Base-by-base conservation (phyloP, 2,329 filamentous ascomycete species). In the Ustulina deusta region DNA sequence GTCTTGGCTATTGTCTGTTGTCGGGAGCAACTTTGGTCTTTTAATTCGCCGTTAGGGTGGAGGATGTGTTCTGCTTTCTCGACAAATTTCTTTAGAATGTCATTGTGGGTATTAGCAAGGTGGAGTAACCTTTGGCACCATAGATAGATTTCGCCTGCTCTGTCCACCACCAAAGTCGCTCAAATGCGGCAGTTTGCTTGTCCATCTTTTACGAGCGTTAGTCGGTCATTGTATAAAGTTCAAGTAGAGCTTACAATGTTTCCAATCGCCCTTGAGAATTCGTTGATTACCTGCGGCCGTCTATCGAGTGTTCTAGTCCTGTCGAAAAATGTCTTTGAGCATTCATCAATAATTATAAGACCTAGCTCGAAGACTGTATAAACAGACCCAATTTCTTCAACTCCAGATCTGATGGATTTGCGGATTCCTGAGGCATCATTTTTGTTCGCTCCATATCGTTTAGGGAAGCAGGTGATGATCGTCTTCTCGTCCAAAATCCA, bases 361-460 rank as follows among this genome's bases (percentile, higher is more conserved):
- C 78, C 81, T 1, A 83, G 61, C 11, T 83, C 80, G 22, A 79
- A 81, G 0, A 80, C 78, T 0, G 79, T 80, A n/a, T n/a, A n/a
- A n/a, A n/a, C n/a, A n/a, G 69, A 55, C 0, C 65, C 61, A 1
- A 57, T 67, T 6, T 70, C 52, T 17, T 74, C 72, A 1, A 82
- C 61, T 1, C 77, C 71, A 4, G 71, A 71, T 0, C 81, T 75
- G 27, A 83, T 79, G 0, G 78, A 77, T 44, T 82, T 79, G 65
- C 84, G 79, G 0, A 83, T 77, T 0, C 75, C 81, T 0, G 81
- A 80, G 1, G 72, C 49, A 36, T 83, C 80, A 0, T 77, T 73
- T 17, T 81, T 80, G 48, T 81, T 81, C 0, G 75, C 72, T 1
- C 82, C 82, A 63, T 81, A 85, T 2, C 81, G 74, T n/a, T 81